Evolutionary conservation across 805 yeast species (phyloP).

Genomic region (Clavispora santaluciae): DNA sequence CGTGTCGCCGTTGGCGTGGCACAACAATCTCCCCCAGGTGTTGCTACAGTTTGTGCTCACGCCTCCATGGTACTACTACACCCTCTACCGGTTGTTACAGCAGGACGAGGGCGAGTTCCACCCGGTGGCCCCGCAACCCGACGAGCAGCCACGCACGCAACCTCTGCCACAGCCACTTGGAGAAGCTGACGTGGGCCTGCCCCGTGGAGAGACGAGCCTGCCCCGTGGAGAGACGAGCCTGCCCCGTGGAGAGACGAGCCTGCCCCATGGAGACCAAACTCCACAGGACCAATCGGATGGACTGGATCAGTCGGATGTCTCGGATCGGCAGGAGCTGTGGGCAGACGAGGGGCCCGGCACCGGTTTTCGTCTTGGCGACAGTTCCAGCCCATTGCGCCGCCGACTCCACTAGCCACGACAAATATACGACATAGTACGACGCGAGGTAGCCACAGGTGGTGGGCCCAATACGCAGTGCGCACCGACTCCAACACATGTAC

Average conservation of each 20-base stretch:
- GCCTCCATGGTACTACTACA: slow-evolving; percentile 5
- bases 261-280: no score
- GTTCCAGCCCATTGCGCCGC: not conserved
- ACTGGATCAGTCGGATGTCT: no score
- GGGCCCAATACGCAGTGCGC: no score
- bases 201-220: no score
- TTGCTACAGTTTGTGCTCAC: not conserved
- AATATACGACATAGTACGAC: not conserved
- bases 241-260: no score
- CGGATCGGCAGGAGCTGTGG: no score
- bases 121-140: not conserved
- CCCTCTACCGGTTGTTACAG: not conserved
- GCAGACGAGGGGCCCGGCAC: no score
- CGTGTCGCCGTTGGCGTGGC: not conserved
- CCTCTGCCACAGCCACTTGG: no score
- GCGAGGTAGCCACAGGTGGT: no score
- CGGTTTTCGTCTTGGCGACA: not conserved
- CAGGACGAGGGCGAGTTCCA: not conserved
- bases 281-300: no score
- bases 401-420: not conserved
- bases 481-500: not conserved
- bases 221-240: no score
- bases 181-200: no score
- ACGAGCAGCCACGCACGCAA: not conserved
- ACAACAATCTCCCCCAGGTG: not conserved